Conservation (phyloP, 2,329 filamentous ascomycete genomes). For the Aspergillus texensis region DNA sequence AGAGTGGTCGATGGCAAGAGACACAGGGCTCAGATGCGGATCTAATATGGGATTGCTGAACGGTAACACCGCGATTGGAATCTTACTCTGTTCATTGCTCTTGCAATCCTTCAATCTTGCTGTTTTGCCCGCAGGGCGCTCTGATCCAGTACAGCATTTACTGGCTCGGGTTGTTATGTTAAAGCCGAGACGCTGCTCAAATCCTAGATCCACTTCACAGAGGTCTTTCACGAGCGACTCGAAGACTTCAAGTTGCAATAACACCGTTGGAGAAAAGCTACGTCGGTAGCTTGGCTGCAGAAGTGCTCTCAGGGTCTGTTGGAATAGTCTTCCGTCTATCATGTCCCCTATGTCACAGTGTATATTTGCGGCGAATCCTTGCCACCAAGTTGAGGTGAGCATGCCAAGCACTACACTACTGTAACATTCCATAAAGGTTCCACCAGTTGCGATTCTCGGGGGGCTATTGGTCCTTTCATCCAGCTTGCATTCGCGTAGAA, state of each 20-base stretch:
- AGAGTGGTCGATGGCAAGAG: slow-evolving; percentile 20
- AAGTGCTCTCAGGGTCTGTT: slow-evolving; percentile 12
- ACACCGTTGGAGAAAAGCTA: not conserved
- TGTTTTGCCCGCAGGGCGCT: not conserved
- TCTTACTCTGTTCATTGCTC: not conserved
- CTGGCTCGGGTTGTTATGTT: not conserved
- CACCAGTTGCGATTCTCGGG: not conserved
- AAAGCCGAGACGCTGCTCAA: not conserved
- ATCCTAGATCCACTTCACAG: not conserved
- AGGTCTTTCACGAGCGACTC: not conserved
- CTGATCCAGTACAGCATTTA: not conserved
- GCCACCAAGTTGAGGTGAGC: slow-evolving; percentile 43
- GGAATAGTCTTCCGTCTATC: slow-evolving; percentile 57
- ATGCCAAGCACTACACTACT: slow-evolving; percentile 38
- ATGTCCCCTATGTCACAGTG: slow-evolving; percentile 56
- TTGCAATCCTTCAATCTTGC: not conserved
- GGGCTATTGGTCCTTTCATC: not conserved
- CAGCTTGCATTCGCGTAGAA: not conserved
- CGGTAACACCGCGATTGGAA: slow-evolving; percentile 18
- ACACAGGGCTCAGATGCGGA: slow-evolving; percentile 28
- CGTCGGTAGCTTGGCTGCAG: not conserved
- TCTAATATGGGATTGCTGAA: slow-evolving; percentile 34
- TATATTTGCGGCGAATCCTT: slow-evolving; percentile 25
- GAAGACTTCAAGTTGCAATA: not conserved
- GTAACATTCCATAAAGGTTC: slow-evolving; percentile 37